Conservation (phyloP, 1,284 basidiomycete species). For the Tilletia walkeri region DNA sequence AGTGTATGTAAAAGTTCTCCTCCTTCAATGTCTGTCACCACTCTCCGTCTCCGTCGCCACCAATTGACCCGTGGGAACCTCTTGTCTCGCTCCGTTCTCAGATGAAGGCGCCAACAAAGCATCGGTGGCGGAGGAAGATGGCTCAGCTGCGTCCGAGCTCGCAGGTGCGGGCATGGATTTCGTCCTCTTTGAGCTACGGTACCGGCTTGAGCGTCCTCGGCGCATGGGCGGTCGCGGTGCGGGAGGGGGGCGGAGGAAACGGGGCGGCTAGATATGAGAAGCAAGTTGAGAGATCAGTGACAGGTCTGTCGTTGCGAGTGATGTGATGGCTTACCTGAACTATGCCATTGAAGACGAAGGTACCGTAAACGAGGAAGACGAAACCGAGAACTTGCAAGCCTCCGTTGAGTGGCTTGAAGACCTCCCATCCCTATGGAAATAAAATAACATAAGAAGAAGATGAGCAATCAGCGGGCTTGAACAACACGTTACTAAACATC, state of each 20-base stretch:
- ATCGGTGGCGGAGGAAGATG: background rate
- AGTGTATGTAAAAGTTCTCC: too few relatives aligned
- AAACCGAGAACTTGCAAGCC: constrained; percentile 86
- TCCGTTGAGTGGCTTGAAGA: constrained; percentile 75
- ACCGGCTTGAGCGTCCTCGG: constrained; percentile 7
- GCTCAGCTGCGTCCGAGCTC: background rate
- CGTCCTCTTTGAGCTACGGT: background rate
- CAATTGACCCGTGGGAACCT: background rate
- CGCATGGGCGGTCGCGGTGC: constrained; percentile 8
- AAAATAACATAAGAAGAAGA: background rate
- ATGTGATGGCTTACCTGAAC: constrained; percentile 21
- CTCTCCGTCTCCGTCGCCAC: constrained; percentile 8
- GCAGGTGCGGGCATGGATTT: background rate
- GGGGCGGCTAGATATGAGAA: background rate
- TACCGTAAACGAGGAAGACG: constrained; percentile 76
- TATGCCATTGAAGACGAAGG: constrained; percentile 54
- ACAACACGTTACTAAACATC: background rate
- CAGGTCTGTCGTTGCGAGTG: background rate
- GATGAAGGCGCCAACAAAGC: background rate
- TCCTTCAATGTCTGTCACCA: background rate
- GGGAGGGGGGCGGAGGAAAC: constrained; percentile 10
- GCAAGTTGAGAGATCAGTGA: background rate
- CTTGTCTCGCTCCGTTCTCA: background rate
- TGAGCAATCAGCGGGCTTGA: too few relatives aligned
- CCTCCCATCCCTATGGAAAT: constrained; percentile 76